These are phyloP conservation scores for Arxiozyma telluris DNA, from an alignment of 1,139 yeast genomes.

Conservation along the genomic window DNA sequence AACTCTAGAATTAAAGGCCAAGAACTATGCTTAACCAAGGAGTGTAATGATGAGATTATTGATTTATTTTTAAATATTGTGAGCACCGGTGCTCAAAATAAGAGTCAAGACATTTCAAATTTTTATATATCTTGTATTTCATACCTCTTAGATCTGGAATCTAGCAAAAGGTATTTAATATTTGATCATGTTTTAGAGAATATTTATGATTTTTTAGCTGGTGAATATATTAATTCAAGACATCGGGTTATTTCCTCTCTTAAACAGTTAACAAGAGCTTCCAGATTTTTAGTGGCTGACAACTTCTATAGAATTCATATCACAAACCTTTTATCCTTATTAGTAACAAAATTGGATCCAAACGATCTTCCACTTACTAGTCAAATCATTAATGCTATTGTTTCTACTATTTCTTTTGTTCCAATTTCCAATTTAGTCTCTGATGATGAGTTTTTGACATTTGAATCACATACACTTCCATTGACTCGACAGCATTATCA, in stretches of 20 bases:
- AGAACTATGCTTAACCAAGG: constrained; percentile 29
- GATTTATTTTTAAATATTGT: constrained; percentile 46
- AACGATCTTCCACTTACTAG: constrained; percentile 77
- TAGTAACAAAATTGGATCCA: constrained; percentile 81
- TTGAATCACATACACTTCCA: constrained; percentile 39
- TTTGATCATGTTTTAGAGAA: constrained; percentile 63
- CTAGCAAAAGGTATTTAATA: constrained; percentile 39
- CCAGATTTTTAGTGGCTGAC: constrained; percentile 58
- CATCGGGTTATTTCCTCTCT: constrained; percentile 76
- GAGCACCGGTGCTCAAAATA: constrained; percentile 71
- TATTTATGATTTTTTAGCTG: constrained; percentile 73
- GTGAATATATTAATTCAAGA: constrained; percentile 65
- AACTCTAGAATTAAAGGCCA: constrained; percentile 22
- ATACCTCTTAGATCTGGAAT: constrained; percentile 54
- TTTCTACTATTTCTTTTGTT: constrained; percentile 61
- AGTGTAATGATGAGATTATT: constrained; percentile 40
- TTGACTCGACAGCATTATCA: constrained; percentile 60
- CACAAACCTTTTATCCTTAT: constrained; percentile 59
- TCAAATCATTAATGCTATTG: constrained; percentile 60
- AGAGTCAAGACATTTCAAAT: constrained; percentile 48
- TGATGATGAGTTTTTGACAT: constrained; percentile 41
- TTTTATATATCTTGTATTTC: constrained; percentile 55
- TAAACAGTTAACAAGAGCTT: constrained; percentile 55
- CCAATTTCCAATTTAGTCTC: constrained; percentile 52
- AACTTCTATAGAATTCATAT: constrained; percentile 71